phyloP scores from a whole-genome alignment of 2,329 filamentous ascomycete genomes.

The Colletotrichum scovillei region DNA sequence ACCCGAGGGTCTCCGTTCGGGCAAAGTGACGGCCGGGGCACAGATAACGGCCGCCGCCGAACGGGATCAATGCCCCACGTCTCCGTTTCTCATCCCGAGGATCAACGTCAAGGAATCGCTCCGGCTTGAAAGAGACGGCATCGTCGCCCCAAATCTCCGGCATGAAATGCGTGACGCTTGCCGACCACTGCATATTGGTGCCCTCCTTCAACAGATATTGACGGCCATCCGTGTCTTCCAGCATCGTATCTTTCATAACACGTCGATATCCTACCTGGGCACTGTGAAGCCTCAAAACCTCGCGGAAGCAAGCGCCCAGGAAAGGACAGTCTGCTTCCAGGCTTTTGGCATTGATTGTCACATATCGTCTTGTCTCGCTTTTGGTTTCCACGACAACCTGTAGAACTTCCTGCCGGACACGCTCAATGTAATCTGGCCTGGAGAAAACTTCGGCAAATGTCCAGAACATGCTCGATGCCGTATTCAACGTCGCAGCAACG shows the following conservation, averaged over 20 bases:
- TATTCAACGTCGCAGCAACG: conserved; percentile 48
- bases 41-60: conserved; percentile 47
- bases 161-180: conserved; percentile 39
- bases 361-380: conserved; percentile 16
- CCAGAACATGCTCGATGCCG: conserved; percentile 51
- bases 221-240: conserved; percentile 39
- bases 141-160: conserved; percentile 40
- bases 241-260: conserved; percentile 51
- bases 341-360: conserved; percentile 45
- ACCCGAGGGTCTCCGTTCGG: conserved; percentile 42
- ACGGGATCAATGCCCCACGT: conserved; percentile 41
- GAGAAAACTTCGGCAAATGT: conserved; percentile 46
- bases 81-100: conserved; percentile 38
- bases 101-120: conserved; percentile 39
- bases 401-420: conserved; percentile 46
- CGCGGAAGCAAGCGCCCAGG: conserved; percentile 55
- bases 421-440: conserved; percentile 39
- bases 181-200: conserved; percentile 41
- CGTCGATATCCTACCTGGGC: conserved; percentile 40
- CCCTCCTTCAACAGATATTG: conserved; percentile 42
- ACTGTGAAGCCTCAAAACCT: conserved; percentile 53
- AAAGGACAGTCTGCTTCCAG: conserved; percentile 53
- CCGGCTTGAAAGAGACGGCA: conserved; percentile 38
- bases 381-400: conserved; percentile 26
- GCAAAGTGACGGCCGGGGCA: conserved; percentile 49